A percentile compares a stretch with the other conserved stretches of the same genome.
Evolutionary conservation across 208 protist genomes (phyloP).

Genomic region (Leishmania major): DNA sequence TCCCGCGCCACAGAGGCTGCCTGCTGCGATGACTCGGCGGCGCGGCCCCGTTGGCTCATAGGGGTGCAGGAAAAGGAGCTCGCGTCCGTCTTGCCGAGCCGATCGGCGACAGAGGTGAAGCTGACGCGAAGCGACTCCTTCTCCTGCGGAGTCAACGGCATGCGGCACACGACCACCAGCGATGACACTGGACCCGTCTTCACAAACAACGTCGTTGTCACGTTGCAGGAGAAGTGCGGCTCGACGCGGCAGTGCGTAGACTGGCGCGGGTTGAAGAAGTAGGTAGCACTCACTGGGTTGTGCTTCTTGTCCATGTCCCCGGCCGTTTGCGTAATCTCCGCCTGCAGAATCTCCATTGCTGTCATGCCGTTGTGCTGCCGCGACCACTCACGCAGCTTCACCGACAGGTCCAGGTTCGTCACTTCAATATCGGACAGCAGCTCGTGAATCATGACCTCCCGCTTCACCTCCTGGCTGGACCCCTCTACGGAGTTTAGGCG

Average conservation of each 20-base stretch:
- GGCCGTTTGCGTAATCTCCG: conserved; percentile 34
- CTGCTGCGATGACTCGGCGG: conserved; percentile 9
- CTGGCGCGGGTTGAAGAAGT: conserved; percentile 45
- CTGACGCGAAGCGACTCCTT: conserved; percentile 20
- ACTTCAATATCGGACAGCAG: conserved; percentile 3
- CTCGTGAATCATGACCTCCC: conserved; percentile 21
- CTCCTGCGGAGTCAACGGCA: conserved; percentile 28
- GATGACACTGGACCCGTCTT: conserved; percentile 22
- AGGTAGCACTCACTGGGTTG: conserved; percentile 29
- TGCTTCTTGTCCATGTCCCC: conserved; percentile 39
- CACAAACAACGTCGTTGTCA: conserved; percentile 19
- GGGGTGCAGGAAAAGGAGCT: conserved; percentile 24
- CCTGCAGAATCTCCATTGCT: conserved; percentile 27
- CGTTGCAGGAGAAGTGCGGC: conserved; percentile 29
- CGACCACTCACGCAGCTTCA: conserved; percentile 25
- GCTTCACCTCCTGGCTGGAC: conserved; percentile 28
- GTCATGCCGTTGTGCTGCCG: conserved; percentile 10
- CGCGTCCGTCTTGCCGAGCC: conserved; percentile 21
- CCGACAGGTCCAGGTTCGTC: conserved; percentile 6
- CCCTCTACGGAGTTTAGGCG: not conserved
- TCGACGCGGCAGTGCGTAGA: conserved; percentile 25
- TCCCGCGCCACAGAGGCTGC: not conserved
- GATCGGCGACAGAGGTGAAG: conserved; percentile 16
- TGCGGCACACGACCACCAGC: conserved; percentile 38
- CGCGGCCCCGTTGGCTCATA: conserved; percentile 10